phyloP scores from a whole-genome alignment of 192 early-diverging fungal species.

The Coemansia sp. region DNA sequence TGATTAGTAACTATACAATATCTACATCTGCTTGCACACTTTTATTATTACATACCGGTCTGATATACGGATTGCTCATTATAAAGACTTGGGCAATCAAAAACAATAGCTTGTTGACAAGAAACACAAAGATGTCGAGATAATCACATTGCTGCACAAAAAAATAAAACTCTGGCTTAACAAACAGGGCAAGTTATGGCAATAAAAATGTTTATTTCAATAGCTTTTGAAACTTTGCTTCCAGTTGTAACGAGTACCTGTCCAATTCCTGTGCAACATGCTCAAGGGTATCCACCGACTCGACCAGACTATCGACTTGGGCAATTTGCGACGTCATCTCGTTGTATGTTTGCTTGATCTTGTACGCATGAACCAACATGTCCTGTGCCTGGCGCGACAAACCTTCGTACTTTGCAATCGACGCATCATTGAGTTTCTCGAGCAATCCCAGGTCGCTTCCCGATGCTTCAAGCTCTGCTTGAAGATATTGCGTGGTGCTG shows the following conservation, averaged over 20 bases:
- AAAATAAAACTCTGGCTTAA: too few relatives aligned
- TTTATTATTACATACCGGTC: background rate
- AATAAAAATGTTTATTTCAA: conserved; percentile 17
- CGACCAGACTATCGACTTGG: conserved; percentile 30
- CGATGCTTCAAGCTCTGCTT: conserved; percentile 46
- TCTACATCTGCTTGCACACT: background rate
- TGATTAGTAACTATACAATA: background rate
- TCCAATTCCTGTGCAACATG: conserved; percentile 43
- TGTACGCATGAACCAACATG: conserved; percentile 53
- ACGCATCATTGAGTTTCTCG: conserved; percentile 50
- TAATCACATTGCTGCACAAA: background rate
- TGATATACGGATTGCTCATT: conserved; percentile 14
- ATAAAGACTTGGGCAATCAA: background rate
- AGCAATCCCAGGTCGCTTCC: conserved; percentile 36
- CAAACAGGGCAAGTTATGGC: conserved; percentile 1
- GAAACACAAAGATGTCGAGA: background rate
- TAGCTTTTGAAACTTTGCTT: conserved; percentile 43
- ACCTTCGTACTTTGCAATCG: conserved; percentile 50
- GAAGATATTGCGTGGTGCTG: conserved; percentile 43
- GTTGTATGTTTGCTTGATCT: conserved; percentile 51
- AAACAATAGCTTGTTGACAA: background rate
- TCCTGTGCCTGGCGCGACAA: conserved; percentile 52
- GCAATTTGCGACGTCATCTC: conserved; percentile 49
- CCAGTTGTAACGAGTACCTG: conserved; percentile 42
- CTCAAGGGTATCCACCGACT: conserved; percentile 40